Evolutionary conservation across 2,329 filamentous ascomycete genomes (phyloP).

Genomic region (Aureobasidium musti): DNA sequence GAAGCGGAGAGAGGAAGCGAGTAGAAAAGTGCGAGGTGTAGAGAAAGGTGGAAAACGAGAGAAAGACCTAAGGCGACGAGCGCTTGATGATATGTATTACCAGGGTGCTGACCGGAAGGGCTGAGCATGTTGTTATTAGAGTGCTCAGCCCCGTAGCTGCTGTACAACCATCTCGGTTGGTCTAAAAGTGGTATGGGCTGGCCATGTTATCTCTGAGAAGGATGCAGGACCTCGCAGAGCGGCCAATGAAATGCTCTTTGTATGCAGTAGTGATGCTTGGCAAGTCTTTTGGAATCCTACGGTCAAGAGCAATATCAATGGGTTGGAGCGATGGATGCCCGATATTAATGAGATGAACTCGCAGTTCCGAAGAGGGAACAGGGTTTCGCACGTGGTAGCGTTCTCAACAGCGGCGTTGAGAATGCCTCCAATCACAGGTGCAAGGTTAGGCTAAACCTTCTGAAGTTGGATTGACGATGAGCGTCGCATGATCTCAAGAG

Average conservation of each 20-base stretch:
- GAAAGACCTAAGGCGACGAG: background rate
- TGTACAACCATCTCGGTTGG: background rate
- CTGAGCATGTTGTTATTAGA: constrained; percentile 1
- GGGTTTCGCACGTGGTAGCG: background rate
- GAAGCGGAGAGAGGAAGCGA: background rate
- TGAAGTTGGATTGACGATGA: background rate
- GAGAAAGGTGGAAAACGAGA: background rate
- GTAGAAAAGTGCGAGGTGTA: background rate
- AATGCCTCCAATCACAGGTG: background rate
- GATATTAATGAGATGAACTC: background rate
- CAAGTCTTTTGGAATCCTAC: background rate
- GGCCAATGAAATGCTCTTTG: background rate
- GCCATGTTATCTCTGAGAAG: background rate
- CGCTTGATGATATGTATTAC: background rate
- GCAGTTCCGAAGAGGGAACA: background rate
- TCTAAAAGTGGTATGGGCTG: background rate
- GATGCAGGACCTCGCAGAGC: background rate
- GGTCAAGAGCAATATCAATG: background rate
- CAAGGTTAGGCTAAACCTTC: constrained; percentile 6
- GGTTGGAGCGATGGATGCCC: background rate
- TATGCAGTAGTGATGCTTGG: background rate
- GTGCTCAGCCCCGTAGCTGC: constrained; percentile 4
- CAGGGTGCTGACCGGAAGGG: background rate
- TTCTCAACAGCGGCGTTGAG: background rate
- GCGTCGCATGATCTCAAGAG: constrained; percentile 1